Base-by-base conservation (phyloP, 1,139 yeast species). In the Protomyces gravidus region DNA sequence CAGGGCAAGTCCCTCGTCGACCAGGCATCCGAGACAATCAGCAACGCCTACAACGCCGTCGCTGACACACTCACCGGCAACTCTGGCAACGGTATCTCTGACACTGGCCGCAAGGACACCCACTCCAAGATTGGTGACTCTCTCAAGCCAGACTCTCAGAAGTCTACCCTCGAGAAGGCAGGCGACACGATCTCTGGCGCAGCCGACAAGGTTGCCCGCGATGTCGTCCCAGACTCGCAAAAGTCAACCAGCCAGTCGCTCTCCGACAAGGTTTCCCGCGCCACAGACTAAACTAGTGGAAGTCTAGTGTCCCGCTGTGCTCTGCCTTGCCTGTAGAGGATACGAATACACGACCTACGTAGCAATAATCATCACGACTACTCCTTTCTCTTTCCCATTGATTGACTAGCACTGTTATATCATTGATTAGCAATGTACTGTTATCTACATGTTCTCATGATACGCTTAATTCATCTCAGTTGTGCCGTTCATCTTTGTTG, bases 121-220 rank as follows among this genome's bases (percentile, higher is more conserved):
- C 15, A 42, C 39, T 27, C 48, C 15, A 32, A 55, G 49, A 42
- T 27, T 13, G 46, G 48, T 23, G 60, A 55, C 40, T 33, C 36
- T 26, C 21, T 49, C 19, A 36, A 40, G 30, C 60, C 60, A 11
- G 60, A 55, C 45, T 40, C 49, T 28, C 40, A 48, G 11, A 55
- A 55, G 60, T 49, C 55, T 17, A 39, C 47, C 45, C 27, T 55
- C 49, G 60, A 55, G 49, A 39, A 55, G 42, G 60, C 60, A 21
- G 39, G 39, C 27, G 60, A 55, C 19, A 27, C 45, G 19, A 15
- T 47, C 27, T 23, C 60, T 17, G 55, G 50, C 32, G 55, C 53
- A 17, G 36, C 36, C 45, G 60, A 55, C 55, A 48, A 49, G 47
- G 55, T 55, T 25, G 55, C 55, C 21, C 28, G 36, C 25, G 55